phyloP scores from a whole-genome alignment of 306 rosid species.

The Abrus pulchellus region DNA sequence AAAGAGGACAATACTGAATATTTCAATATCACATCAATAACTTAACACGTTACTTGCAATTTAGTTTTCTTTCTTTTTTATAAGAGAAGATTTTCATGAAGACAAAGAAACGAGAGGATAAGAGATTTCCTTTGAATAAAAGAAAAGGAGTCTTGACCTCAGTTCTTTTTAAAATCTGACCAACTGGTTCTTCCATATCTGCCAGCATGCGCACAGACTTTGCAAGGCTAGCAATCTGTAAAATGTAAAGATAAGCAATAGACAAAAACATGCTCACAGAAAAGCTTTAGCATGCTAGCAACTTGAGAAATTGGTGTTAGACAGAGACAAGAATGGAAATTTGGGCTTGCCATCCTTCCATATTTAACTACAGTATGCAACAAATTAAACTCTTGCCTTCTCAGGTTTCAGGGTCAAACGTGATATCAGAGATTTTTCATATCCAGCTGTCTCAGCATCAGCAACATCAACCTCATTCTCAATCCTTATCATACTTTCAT shows the following conservation, averaged over 20 bases:
- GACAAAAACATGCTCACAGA: conserved; percentile 3
- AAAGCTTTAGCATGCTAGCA: background rate
- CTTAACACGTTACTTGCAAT: background rate
- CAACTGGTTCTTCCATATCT: conserved; percentile 88
- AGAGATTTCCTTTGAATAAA: conserved; percentile 37
- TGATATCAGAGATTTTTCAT: conserved; percentile 49
- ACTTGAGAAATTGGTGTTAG: conserved; percentile 7
- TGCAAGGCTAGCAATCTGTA: conserved; percentile 75
- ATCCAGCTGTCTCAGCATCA: conserved; percentile 47
- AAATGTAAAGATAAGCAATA: conserved; percentile 33
- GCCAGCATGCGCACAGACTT: conserved; percentile 81
- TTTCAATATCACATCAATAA: background rate
- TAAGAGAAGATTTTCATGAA: background rate
- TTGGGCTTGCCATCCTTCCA: background rate
- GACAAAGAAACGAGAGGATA: background rate
- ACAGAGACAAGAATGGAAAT: background rate
- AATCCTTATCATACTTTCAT: conserved; percentile 58
- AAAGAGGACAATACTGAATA: background rate
- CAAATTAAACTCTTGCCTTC: conserved; percentile 49
- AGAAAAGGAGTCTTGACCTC: conserved; percentile 61
- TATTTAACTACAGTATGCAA: conserved; percentile 13
- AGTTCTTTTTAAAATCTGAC: conserved; percentile 72
- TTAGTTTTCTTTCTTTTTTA: background rate
- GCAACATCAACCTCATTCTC: conserved; percentile 71
- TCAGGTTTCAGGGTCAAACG: conserved; percentile 52